Percentiles rank a stretch among this genome's conserved stretches.
Evolutionary conservation across 1,284 basidiomycete genomes (phyloP).

Genomic region (Leccinum subrobustum): DNA sequence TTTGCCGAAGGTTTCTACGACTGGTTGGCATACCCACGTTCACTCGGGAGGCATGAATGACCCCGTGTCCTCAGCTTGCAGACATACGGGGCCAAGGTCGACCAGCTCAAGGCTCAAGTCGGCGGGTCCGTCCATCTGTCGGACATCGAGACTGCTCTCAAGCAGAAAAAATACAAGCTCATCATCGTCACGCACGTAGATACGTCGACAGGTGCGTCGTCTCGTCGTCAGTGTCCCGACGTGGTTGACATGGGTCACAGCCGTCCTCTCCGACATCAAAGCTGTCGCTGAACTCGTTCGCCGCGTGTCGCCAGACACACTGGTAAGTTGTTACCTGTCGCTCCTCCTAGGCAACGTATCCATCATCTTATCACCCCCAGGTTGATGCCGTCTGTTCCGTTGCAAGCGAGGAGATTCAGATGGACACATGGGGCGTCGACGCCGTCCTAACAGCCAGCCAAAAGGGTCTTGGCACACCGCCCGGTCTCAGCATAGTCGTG

Average conservation of each 20-base stretch:
- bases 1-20: slow-evolving; percentile 87
- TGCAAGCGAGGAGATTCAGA: slow-evolving; percentile 91
- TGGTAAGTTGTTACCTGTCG: slow-evolving; percentile 46
- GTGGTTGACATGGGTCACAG: slow-evolving; percentile 33
- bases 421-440: slow-evolving; percentile 95
- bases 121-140: slow-evolving; percentile 71
- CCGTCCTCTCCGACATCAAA: slow-evolving; percentile 85
- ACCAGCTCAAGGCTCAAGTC: slow-evolving; percentile 80
- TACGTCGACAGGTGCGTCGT: slow-evolving; percentile 72
- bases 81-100: slow-evolving; percentile 90
- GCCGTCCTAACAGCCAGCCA: slow-evolving; percentile 89
- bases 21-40: slow-evolving; percentile 49
- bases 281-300: slow-evolving; percentile 76
- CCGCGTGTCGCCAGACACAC: slow-evolving; percentile 81
- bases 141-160: slow-evolving; percentile 74
- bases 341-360: not conserved
- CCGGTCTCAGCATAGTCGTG: slow-evolving; percentile 86
- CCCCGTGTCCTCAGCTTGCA: slow-evolving; percentile 54
- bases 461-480: slow-evolving; percentile 95
- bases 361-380: slow-evolving; percentile 31
- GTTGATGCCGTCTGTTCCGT: slow-evolving; percentile 96
- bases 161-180: slow-evolving; percentile 85
- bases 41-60: not conserved
- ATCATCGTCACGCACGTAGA: slow-evolving; percentile 95
- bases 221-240: not conserved